Base-by-base conservation (phyloP, 1,284 basidiomycete species). In the Trichosporon ovoides region DNA sequence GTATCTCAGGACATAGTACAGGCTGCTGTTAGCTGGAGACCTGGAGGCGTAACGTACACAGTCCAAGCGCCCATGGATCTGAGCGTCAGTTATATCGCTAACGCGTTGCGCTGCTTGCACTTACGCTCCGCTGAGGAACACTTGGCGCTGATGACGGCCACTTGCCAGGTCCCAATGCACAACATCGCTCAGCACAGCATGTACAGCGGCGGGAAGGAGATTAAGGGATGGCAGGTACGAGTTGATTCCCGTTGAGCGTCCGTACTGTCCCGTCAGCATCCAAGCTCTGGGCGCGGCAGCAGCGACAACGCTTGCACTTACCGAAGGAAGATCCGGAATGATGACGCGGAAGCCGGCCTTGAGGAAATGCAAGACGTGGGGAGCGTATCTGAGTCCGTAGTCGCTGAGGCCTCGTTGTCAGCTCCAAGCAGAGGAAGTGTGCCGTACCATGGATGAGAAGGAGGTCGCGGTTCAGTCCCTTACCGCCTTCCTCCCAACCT, bases 261-360 rank as follows among this genome's bases (percentile, higher is more conserved):
- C 77, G 48, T 78, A 77, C 75, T 77, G 56, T 19, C 28, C 6
- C 22, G 53, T 59, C 56, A 62, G 53, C 57, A 12, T 18, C 14
- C 13, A 7, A 43, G 14, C 20, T n/a, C n/a, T n/a, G n/a, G n/a
- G n/a, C n/a, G n/a, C n/a, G n/a, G 16, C 7, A 19, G 20, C 24
- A 4, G 10, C 9, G n/a, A n/a, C n/a, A n/a, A n/a, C n/a, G n/a
- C n/a, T n/a, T n/a, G n/a, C 12, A 55, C 80, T 76, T 53, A 81
- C 80, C 12, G 75, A 76, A 3, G 81, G 80, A 36, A 82, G 66
- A 63, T 82, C 81, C n/a, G 80, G 77, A 6, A 78, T 69, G 58
- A 82, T 78, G 31, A 81, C 71, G 22, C 81, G 70, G 65, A 81
- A 81, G 0, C 80, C 81, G 5, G 75, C 73, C 56, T 76, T 70